Evolutionary conservation across 2,329 filamentous ascomycete species (phyloP), one percentile per base, ranked within the genome.

Genomic region (Sordariomycetes sp.): DNA sequence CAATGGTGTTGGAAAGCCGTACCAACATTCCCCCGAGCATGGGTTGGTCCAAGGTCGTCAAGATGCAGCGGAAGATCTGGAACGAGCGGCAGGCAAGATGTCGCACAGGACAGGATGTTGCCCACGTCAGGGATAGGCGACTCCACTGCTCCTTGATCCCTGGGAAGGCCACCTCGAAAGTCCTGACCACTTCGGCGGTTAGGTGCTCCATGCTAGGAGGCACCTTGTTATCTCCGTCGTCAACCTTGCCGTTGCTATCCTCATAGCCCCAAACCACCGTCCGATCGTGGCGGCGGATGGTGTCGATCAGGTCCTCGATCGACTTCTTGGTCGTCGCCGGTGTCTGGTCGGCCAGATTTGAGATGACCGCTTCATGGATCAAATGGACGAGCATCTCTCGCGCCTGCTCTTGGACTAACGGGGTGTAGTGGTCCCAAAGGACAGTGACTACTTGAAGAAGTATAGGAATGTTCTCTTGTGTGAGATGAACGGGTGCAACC

Each of bases 21-120:
- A 89, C 92, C 24, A 99, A 83, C 91, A 99, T 99, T 66, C 99
- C 94, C 2, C 90, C 91, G 18, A 99, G 80, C 93, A 97, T 99
- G 59, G 86, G 80, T 64, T 95, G 91, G 67, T 99, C 93, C 24
- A 97, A 75, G 0, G 89, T 90, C 18, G 90, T 95, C 32, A 96
- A 82, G 58, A 97, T 92, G 68, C 93, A 97, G 35, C 94, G 83
- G 74, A 97, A 99, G 12, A 99, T 88, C 68, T 99, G 95, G 72
- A 99, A 97, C 0, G 95, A 99, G 32, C 94, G 87, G 68, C 95
- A 99, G 1, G 94, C 94, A 56, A 99, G 78, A 73, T 99, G 94
- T 54, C 93, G 81, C 5, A 99, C 95, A 0, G 94, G 90, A 68
- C 95, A 99, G 3, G 92, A 96, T 0, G 94, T 97, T 11, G 94